phyloP scores from a whole-genome alignment of 176 grass and related monocot genomes.

The Poa annua region DNA sequence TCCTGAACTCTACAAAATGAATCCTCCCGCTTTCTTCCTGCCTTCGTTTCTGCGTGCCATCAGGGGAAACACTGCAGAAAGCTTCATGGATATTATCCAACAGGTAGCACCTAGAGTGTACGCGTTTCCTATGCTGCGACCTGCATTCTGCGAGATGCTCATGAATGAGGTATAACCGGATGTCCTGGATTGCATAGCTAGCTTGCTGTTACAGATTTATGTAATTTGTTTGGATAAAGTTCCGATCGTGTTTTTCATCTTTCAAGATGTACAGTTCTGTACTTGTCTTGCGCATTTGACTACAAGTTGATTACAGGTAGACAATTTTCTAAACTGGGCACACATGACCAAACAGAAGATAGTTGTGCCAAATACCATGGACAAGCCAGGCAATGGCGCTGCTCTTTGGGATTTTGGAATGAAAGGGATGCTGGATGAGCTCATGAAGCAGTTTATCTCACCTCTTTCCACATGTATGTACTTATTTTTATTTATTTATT shows the following conservation, averaged over 20 bases:
- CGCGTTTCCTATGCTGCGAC: constrained; percentile 68
- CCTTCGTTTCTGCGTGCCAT: constrained; percentile 65
- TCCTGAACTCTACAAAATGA: constrained; percentile 52
- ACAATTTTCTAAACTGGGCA: constrained; percentile 68
- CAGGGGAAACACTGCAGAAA: constrained; percentile 51
- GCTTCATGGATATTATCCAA: constrained; percentile 56
- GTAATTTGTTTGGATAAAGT: background rate
- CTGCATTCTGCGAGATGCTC: constrained; percentile 64
- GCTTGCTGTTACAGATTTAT: background rate
- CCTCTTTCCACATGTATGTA: constrained; percentile 54
- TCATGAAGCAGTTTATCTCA: constrained; percentile 72
- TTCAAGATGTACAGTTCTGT: background rate
- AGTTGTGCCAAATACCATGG: constrained; percentile 54
- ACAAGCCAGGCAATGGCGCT: constrained; percentile 34
- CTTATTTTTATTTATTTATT: background rate
- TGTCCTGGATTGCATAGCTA: background rate
- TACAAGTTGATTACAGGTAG: constrained; percentile 38
- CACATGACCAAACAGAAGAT: constrained; percentile 42
- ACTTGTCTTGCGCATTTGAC: background rate
- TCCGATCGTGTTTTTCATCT: background rate
- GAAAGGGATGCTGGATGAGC: constrained; percentile 60
- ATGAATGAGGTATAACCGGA: constrained; percentile 47
- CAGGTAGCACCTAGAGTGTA: constrained; percentile 52
- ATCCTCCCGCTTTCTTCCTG: constrained; percentile 60
- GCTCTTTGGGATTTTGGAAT: constrained; percentile 59